Percentiles rank a stretch among this genome's conserved stretches.
Evolutionary conservation across 2,329 filamentous ascomycete genomes (phyloP).

Genomic region (Verruconis gallopava): DNA sequence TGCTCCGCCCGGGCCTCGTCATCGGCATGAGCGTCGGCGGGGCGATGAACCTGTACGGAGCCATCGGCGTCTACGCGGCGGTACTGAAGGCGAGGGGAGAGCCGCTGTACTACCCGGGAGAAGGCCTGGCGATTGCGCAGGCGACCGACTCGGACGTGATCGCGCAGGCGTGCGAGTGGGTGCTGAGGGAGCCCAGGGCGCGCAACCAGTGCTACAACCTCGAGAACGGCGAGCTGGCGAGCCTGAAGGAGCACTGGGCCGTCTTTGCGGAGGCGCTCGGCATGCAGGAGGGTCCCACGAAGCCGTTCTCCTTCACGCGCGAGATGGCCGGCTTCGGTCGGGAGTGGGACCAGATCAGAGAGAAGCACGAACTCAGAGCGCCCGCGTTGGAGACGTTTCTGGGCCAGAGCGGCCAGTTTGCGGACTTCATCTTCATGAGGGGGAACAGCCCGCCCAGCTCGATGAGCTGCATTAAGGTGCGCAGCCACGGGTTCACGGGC

Average conservation of each 20-base stretch:
- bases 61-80: slow-evolving; percentile 3
- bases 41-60: slow-evolving; percentile 3
- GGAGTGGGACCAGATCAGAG: slow-evolving; percentile 4
- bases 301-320: background rate
- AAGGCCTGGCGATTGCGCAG: background rate
- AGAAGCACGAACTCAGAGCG: background rate
- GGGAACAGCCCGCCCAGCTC: background rate
- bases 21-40: background rate
- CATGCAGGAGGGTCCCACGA: background rate
- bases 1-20: slow-evolving; percentile 3
- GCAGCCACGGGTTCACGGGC: background rate
- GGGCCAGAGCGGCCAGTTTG: slow-evolving; percentile 4
- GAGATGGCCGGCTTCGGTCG: background rate
- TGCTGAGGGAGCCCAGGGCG: background rate
- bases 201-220: slow-evolving; percentile 3
- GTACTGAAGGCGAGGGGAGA: slow-evolving; percentile 1
- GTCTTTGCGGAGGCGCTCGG: slow-evolving; percentile 1
- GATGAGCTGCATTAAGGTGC: slow-evolving; percentile 6
- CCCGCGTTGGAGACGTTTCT: background rate
- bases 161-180: slow-evolving; percentile 1
- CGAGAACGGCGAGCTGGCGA: slow-evolving; percentile 2
- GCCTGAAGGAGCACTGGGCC: slow-evolving; percentile 1
- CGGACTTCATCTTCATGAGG: slow-evolving; percentile 5
- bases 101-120: slow-evolving; percentile 1
- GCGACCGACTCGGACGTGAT: slow-evolving; percentile 3